Base-by-base conservation (phyloP, 352 stramenopile genomes). In the Saprolegnia diclina region DNA sequence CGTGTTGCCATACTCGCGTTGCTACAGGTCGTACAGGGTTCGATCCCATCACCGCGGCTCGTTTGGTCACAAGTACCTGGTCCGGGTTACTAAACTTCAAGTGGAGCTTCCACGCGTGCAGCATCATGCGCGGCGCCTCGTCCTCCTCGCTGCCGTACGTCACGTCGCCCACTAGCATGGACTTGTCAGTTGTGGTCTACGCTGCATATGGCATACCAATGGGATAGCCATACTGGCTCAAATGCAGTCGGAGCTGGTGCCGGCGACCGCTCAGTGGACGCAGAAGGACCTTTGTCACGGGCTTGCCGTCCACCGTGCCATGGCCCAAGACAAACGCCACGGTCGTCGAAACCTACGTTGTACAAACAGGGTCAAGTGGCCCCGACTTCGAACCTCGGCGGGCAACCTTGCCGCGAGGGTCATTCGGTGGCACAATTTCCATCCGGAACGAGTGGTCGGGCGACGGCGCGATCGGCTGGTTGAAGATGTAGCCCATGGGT, bases 211-310 rank as follows among this genome's bases (percentile, higher is more conserved):
- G 42, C 35, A 18, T 65, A 65, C 55, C 67, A 19, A 93, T 93
- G 19, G 85, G 85, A 54, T 87, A 91, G 9, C 83, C 83, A 57
- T 89, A 76, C 56, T 91, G 81, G 4, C 81, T 76, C 13, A 91
- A 67, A 29, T 96, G 89, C 22, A 96, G 76, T 0, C 89, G 82
- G 48, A 96, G 65, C 69, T 96, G 89, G 65, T 96, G 89, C 26
- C 89, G 76, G 1, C 89, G 81, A 6, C 89, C 89, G 40, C 82
- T 92, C 19, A 93, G 64, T 16, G 88, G 89, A 24, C 82, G 77
- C 68, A 96, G 63, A 10, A 92, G 42, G 11, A 96, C 82, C 71
- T 96, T 96, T 14, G 89, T 91, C 52, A 95, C 83, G 4, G 79
- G 73, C 62, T 94, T 54, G 9, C 76, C 76, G 1, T 81, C 59